Evolutionary conservation across 495 filamentous ascomycete species (phyloP).

Genomic region (Xylaria longipes): DNA sequence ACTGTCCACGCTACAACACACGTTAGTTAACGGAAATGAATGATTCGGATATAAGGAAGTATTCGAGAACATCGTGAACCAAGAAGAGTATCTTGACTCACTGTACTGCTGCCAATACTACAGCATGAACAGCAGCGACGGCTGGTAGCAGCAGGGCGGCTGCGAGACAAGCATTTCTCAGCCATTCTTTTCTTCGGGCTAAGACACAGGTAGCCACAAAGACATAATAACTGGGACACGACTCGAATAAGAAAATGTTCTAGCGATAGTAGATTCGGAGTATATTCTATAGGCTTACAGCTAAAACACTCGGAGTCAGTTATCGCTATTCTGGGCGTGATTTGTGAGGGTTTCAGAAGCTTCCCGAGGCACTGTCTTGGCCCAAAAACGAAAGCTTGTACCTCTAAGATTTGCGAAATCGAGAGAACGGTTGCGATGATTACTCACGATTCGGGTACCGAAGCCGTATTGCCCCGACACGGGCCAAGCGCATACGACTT

Average conservation of each 20-base stretch:
- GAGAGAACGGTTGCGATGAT: no score
- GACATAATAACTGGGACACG: slow-evolving; percentile 59
- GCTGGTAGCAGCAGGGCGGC: slow-evolving; percentile 66
- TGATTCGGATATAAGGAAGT: background rate
- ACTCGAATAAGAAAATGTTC: background rate
- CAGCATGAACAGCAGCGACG: slow-evolving; percentile 64
- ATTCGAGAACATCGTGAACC: background rate
- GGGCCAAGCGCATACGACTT: slow-evolving; percentile 66
- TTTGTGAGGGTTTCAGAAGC: no score
- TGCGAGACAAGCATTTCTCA: slow-evolving; percentile 64
- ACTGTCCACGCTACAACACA: slow-evolving; percentile 46
- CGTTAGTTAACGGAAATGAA: background rate
- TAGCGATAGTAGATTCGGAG: background rate
- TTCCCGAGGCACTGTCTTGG: no score
- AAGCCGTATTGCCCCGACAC: slow-evolving; percentile 67
- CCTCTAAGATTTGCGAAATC: no score
- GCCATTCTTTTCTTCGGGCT: slow-evolving; percentile 62
- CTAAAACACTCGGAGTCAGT: no score
- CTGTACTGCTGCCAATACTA: slow-evolving; percentile 62
- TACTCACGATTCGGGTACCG: slow-evolving; percentile 58
- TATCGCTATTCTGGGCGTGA: no score
- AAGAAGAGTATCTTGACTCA: slow-evolving; percentile 1
- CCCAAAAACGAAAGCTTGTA: no score
- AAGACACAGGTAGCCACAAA: slow-evolving; percentile 64
- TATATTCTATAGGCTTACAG: slow-evolving; percentile 50